Base-by-base conservation (phyloP, 2,329 filamentous ascomycete species). In the Lachnellula arida region DNA sequence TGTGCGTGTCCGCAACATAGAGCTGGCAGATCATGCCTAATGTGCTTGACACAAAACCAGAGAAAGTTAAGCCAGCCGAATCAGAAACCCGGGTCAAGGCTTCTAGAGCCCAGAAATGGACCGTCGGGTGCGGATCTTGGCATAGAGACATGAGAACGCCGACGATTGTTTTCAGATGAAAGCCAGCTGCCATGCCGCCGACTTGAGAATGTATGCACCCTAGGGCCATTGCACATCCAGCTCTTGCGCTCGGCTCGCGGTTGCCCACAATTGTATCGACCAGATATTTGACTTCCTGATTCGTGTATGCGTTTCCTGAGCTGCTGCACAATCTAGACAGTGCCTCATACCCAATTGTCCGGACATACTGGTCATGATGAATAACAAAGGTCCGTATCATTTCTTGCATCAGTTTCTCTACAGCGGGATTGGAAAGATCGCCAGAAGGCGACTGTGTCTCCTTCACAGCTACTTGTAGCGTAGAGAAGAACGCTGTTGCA, bases 71-170 rank as follows among this genome's bases (percentile, higher is more conserved):
- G 0, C 94, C 94, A 1, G 94, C 92, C 11, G 93, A 94, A 67
- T 97, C 93, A 2, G 93, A 89, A 12, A 96, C 91, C 51, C 89
- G 80, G 2, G 89, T 87, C 32, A 99, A 73, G 9, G 91, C 93
- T 69, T 97, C 91, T 46, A 99, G 77, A 2, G 95, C 93, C 91
- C 92, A 97, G 69, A 93, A 96, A 72, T 99, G 94, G 8, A 99
- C 94, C 0, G 89, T 86, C 0, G 94, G 92, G 70, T 99, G 94
- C 19, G 93, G 90, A 68, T 99, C 94, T 64, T 92, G 96, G 71
- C 91, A 93, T 9, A 99, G 80, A 7, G 94, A 97, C 88, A 97
- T 96, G n/a, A 99, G 76, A 40, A 99, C 95, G 17, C 93, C 89
- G n/a, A 97, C 81, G 49, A 99, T 97, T 1, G 91, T 97, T 75